Base-by-base conservation (phyloP, 1,284 basidiomycete genomes). In the Rhodofomes roseus region DNA sequence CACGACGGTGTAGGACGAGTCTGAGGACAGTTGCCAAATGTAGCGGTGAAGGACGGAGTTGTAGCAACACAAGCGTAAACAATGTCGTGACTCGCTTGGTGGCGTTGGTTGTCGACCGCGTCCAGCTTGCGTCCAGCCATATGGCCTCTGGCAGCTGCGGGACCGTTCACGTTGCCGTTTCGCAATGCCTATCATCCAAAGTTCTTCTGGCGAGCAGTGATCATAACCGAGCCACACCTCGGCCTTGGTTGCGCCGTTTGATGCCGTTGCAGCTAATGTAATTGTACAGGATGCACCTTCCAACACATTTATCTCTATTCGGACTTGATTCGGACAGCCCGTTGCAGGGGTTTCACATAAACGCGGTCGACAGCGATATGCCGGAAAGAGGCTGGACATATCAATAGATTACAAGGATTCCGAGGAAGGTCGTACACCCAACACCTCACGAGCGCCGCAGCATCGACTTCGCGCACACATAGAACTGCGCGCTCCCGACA, bases 41-140 rank as follows among this genome's bases (percentile, higher is more conserved):
- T 43, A 4, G 40, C 11, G 18, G n/a, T 20, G 20, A 37, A 46
- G 18, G 37, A 12, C 27, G 57, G 39, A n/a, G 41, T n/a, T 25
- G 27, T 54, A 34, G 52, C 41, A 39, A 58, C 27, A 58, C 57
- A 58, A 25, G 29, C 25, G 53, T 39, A 58, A 58, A 58, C 57
- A 58, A 54, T 4, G 18, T 27, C 37, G 18, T 25, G 25, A n/a
- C 20, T 16, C 25, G 7, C 25, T n/a, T n/a, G n/a, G 20, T 23
- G 22, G 18, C 36, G 20, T 31, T 4, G 16, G 25, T 16, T 46
- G 11, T 18, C 12, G 6, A 6, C 4, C 14, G 16, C 16, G 25
- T 14, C 16, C 14, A 5, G 23, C 5, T 1, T 14, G 23, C 18
- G 2, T 12, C 2, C 25, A 25, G 18, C 44, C 23, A 14, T 22